Percentiles rank a stretch among this genome's conserved stretches.
phyloP scores from a whole-genome alignment of 1,284 basidiomycete species.

The Vanrija sp. region DNA sequence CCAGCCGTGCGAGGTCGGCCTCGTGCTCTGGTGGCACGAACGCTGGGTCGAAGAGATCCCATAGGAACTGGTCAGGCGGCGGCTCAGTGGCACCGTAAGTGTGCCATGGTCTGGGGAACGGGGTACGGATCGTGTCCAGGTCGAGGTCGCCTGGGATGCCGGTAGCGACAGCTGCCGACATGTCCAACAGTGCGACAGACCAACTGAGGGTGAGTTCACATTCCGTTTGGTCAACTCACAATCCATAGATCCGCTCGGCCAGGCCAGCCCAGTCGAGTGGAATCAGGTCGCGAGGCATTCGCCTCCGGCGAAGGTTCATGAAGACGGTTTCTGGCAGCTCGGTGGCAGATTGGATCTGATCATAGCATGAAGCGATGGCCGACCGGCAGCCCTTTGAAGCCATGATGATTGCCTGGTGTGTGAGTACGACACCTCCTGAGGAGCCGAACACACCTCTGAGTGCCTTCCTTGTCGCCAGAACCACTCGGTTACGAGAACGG shows the following conservation, averaged over 20 bases:
- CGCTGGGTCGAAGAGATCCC: slow-evolving; percentile 5
- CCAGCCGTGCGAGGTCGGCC: slow-evolving; percentile 4
- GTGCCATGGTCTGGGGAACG: slow-evolving; percentile 12
- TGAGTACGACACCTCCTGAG: no score
- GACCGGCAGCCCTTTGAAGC: slow-evolving; percentile 7
- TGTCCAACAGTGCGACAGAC: slow-evolving; percentile 10
- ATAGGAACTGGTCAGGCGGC: slow-evolving; percentile 4
- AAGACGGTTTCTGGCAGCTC: no score
- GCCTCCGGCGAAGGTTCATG: not conserved
- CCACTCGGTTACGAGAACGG: slow-evolving; percentile 8
- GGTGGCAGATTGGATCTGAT: slow-evolving; percentile 5
- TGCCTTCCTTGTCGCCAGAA: slow-evolving; percentile 7
- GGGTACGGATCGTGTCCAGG: slow-evolving; percentile 1
- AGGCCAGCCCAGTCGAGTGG: slow-evolving; percentile 6
- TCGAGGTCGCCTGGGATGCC: slow-evolving; percentile 7
- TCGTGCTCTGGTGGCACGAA: not conserved
- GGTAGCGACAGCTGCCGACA: slow-evolving; percentile 4
- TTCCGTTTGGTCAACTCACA: not conserved
- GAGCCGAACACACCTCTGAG: slow-evolving; percentile 5
- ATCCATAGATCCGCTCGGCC: slow-evolving; percentile 14
- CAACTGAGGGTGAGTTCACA: slow-evolving; percentile 2
- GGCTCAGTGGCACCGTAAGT: slow-evolving; percentile 2
- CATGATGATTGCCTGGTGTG: no score
- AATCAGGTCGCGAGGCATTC: not conserved
- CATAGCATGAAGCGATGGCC: slow-evolving; percentile 6